Percentiles rank a stretch among this genome's conserved stretches.
Conservation (phyloP, 805 yeast genomes). For the Yarrowia sp. region DNA sequence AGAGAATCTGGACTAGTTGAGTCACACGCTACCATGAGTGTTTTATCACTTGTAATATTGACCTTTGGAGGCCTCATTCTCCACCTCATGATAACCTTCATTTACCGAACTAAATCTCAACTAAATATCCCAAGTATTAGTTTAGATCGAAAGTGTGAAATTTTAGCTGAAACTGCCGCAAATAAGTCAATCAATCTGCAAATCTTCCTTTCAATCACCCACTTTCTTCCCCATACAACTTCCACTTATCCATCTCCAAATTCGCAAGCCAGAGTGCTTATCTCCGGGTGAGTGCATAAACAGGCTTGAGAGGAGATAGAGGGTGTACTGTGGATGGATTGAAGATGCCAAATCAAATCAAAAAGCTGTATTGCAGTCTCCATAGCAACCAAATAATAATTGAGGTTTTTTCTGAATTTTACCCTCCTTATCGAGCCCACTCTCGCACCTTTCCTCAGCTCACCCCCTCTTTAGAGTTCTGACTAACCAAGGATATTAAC, state of each 20-base stretch:
- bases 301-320: background rate
- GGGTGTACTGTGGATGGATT: background rate
- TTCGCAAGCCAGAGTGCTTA: background rate
- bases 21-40: too few species aligned
- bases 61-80: too few species aligned
- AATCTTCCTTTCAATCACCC: background rate
- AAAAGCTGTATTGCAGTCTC: background rate
- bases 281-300: constrained; percentile 34
- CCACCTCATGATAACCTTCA: too few species aligned
- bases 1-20: too few species aligned
- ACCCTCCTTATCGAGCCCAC: background rate
- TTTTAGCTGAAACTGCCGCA: too few species aligned
- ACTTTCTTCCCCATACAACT: background rate
- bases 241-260: background rate
- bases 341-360: background rate
- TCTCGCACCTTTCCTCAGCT: too few species aligned
- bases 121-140: too few species aligned
- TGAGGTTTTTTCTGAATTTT: background rate
- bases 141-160: too few species aligned
- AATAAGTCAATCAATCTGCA: too few species aligned
- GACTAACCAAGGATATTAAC: constrained; percentile 26
- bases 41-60: too few species aligned
- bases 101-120: too few species aligned
- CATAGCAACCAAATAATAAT: background rate
- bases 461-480: background rate